Evolutionary conservation across 2,329 filamentous ascomycete genomes (phyloP).

Genomic region (Pseudogymnoascus sp.): DNA sequence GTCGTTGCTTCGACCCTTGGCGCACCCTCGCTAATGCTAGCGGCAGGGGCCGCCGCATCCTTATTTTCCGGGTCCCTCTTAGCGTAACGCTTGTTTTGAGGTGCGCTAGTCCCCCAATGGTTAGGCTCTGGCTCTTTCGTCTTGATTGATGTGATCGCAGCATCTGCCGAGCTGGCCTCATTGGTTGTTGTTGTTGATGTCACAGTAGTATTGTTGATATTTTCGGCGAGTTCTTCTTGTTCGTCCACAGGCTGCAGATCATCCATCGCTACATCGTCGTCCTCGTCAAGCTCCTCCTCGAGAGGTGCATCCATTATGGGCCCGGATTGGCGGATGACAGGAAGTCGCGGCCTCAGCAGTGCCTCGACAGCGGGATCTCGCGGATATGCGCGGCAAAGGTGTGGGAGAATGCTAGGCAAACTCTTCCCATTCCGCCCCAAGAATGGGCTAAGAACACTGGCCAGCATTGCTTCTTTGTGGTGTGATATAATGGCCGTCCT

Average conservation of each 20-base stretch:
- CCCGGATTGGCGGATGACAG: constrained; percentile 25
- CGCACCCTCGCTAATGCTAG: constrained; percentile 10
- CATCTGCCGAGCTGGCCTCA: not conserved
- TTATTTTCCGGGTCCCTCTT: constrained; percentile 10
- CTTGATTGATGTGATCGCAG: not conserved
- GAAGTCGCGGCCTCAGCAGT: constrained; percentile 49
- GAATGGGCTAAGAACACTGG: constrained; percentile 75
- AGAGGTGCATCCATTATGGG: constrained; percentile 25
- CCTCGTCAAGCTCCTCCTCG: constrained; percentile 18
- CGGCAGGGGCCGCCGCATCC: not conserved
- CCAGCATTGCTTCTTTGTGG: constrained; percentile 65
- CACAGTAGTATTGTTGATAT: constrained; percentile 19
- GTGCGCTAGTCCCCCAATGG: constrained; percentile 13
- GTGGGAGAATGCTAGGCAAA: constrained; percentile 70
- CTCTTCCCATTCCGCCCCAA: constrained; percentile 54
- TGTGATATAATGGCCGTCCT: constrained; percentile 68
- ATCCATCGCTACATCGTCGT: not conserved
- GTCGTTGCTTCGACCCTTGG: constrained; percentile 8
- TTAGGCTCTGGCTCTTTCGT: not conserved
- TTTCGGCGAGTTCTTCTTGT: constrained; percentile 20
- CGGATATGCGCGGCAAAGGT: constrained; percentile 61
- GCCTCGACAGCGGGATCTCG: constrained; percentile 62
- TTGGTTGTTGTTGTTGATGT: not conserved
- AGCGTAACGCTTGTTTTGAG: constrained; percentile 19
- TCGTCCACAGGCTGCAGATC: constrained; percentile 10